A percentile compares a stretch with the other conserved stretches of the same genome.
phyloP scores from a whole-genome alignment of 306 rosid genomes.

The Cucumis melo region DNA sequence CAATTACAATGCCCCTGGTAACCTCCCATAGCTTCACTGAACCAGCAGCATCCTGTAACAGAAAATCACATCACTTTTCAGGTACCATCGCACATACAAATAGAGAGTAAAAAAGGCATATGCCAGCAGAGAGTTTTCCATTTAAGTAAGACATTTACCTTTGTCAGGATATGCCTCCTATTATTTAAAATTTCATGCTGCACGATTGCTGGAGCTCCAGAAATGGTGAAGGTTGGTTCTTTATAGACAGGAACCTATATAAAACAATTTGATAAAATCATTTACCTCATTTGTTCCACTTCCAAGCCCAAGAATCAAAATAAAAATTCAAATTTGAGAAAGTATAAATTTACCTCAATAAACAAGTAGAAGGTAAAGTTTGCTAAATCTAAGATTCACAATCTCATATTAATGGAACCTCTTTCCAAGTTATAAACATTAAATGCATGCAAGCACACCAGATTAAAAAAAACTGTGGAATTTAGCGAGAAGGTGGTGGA shows the following conservation, averaged over 20 bases:
- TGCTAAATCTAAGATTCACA: no score
- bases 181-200: conserved; percentile 91
- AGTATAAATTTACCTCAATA: no score
- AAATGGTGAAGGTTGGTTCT: conserved; percentile 61
- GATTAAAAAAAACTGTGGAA: not conserved
- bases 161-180: conserved; percentile 87
- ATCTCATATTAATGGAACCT: no score
- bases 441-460: not conserved
- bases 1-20: conserved; percentile 73
- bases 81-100: not conserved
- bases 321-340: not conserved
- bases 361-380: no score
- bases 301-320: not conserved
- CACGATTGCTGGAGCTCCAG: conserved; percentile 83
- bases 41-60: conserved; percentile 69
- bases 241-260: conserved; percentile 83
- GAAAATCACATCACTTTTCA: conserved; percentile 8
- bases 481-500: not conserved
- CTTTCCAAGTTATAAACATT: not conserved
- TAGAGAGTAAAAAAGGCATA: not conserved
- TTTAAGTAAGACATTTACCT: conserved; percentile 38
- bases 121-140: not conserved
- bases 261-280: conserved; percentile 12
- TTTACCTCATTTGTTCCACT: not conserved
- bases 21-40: conserved; percentile 98